phyloP scores from a whole-genome alignment of 208 protist species.

The Phytomonas francai region DNA sequence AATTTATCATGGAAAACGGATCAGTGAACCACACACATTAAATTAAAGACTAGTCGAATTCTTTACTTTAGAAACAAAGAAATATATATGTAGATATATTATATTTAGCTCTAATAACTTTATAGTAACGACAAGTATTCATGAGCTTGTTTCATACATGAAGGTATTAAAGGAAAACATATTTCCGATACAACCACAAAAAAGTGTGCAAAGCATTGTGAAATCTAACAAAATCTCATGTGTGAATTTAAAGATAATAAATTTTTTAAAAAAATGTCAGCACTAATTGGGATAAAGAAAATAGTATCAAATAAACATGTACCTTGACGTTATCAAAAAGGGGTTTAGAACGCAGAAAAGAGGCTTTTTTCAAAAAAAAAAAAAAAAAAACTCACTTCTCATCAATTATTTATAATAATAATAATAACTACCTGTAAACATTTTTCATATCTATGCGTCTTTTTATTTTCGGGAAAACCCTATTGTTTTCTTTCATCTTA shows the following conservation, averaged over 20 bases:
- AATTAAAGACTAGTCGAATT: background rate
- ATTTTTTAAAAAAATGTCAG: background rate
- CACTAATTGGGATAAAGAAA: background rate
- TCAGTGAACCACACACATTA: background rate
- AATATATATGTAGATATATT: conserved; percentile 4
- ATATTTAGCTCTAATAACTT: background rate
- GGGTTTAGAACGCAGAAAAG: background rate
- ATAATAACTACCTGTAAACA: too few species aligned
- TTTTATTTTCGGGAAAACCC: too few species aligned
- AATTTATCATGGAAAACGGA: background rate
- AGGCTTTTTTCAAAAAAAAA: too few species aligned
- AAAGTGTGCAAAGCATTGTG: background rate
- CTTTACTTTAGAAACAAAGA: background rate
- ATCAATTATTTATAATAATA: too few species aligned
- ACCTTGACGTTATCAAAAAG: conserved; percentile 2
- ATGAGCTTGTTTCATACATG: too few species aligned
- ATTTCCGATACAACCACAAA: background rate
- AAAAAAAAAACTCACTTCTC: too few species aligned
- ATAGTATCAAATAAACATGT: conserved; percentile 8
- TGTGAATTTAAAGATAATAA: background rate
- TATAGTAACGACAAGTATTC: conserved; percentile 2
- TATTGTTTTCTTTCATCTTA: too few species aligned
- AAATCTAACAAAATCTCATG: background rate
- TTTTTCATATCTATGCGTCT: too few species aligned
- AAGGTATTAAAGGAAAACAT: background rate